Conservation (phyloP, 495 filamentous ascomycete species). For the Penicillium angulare region DNA sequence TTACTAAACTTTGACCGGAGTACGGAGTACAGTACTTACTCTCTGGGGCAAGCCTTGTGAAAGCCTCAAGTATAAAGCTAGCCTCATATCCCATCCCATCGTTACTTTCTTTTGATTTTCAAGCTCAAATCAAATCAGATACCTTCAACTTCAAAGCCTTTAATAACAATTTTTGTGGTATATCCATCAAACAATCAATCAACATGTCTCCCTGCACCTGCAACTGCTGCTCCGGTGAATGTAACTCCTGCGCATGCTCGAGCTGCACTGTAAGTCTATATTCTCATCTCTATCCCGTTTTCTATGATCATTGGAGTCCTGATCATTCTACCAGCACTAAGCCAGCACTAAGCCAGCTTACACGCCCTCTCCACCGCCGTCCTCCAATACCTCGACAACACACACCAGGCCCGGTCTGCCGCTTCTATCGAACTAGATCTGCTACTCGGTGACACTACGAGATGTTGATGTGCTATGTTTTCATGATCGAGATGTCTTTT, state of each 20-base stretch:
- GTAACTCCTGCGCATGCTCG: conserved; percentile 43
- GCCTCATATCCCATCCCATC: conserved; percentile 1
- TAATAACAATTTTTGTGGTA: conserved; percentile 11
- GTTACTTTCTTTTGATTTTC: not conserved
- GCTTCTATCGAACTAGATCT: conserved; percentile 22
- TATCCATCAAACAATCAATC: conserved; percentile 17
- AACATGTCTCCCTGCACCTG: conserved; percentile 47
- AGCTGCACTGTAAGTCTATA: conserved; percentile 33
- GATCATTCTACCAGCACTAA: conserved; percentile 29
- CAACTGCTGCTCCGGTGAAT: conserved; percentile 45
- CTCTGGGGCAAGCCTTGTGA: not conserved
- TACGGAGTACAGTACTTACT: not conserved
- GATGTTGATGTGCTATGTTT: conserved; percentile 3
- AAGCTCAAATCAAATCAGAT: conserved; percentile 2
- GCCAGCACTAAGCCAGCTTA: conserved; percentile 11
- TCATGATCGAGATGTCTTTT: conserved; percentile 10
- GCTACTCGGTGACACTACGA: not conserved
- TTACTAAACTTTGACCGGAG: not conserved
- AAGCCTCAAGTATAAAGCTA: conserved; percentile 19
- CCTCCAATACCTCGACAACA: conserved; percentile 18
- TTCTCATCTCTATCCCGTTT: not conserved
- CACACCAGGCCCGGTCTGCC: conserved; percentile 29
- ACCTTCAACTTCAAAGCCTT: conserved; percentile 6
- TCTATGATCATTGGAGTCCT: conserved; percentile 9
- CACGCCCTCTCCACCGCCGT: conserved; percentile 21